A percentile compares a stretch with the other conserved stretches of the same genome.
Evolutionary conservation across 139 green algal species (phyloP).

Genomic region (Yamagishiella unicocca): DNA sequence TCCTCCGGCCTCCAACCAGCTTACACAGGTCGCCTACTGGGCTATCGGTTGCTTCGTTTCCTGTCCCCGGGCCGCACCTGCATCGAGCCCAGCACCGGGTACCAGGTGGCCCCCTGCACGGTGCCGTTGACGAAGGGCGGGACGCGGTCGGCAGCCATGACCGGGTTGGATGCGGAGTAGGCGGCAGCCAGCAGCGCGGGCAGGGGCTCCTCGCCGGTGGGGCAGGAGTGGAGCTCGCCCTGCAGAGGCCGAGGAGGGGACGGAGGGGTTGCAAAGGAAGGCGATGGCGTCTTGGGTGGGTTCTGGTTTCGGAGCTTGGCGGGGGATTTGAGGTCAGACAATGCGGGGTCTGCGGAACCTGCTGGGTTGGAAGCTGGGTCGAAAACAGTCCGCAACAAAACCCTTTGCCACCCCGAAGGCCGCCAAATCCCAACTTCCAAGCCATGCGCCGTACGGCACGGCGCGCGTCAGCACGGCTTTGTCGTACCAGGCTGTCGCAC

Average conservation of each 20-base stretch:
- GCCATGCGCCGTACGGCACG: too few relatives aligned
- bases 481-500: conserved; percentile 24
- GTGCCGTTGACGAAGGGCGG: conserved; percentile 16
- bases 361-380: too few relatives aligned
- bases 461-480: background rate
- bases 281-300: background rate
- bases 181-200: conserved; percentile 3
- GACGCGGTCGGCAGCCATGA: background rate
- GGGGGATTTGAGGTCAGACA: too few relatives aligned
- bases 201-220: conserved; percentile 6
- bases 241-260: background rate
- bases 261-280: background rate
- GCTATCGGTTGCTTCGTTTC: background rate
- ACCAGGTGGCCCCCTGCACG: conserved; percentile 26
- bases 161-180: background rate
- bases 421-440: too few relatives aligned
- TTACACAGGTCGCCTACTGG: background rate
- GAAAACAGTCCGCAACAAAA: too few relatives aligned
- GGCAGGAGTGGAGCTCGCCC: background rate
- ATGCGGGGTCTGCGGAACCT: too few relatives aligned
- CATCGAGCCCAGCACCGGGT: conserved; percentile 41
- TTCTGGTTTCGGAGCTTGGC: too few relatives aligned
- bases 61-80: conserved; percentile 4
- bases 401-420: too few relatives aligned
- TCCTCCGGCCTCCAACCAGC: too few relatives aligned